Percentiles rank a stretch among this genome's conserved stretches.
Conservation (phyloP, 2,329 filamentous ascomycete genomes). For the Pseudogymnoascus sp. region DNA sequence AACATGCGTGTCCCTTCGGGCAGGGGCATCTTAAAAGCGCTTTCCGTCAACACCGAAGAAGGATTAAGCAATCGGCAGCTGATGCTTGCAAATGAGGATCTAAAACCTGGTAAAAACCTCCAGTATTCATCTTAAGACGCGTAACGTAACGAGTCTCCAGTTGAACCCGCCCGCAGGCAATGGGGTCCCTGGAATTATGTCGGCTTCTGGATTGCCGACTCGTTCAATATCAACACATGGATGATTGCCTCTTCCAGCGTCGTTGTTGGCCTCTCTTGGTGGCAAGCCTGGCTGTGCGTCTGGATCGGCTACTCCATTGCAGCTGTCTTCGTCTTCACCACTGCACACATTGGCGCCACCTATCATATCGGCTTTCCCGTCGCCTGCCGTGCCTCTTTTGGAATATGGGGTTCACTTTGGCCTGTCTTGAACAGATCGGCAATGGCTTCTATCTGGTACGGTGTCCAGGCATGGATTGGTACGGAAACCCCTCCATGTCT, state of each 20-base stretch:
- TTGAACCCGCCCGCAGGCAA: constrained; percentile 71
- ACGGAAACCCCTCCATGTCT: background rate
- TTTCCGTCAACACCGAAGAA: constrained; percentile 67
- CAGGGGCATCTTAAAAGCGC: constrained; percentile 19
- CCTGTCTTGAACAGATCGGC: constrained; percentile 79
- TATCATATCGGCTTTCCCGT: constrained; percentile 91
- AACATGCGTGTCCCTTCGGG: background rate
- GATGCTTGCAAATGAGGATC: constrained; percentile 78
- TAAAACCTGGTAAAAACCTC: constrained; percentile 49
- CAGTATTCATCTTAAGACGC: constrained; percentile 14
- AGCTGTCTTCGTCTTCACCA: constrained; percentile 65
- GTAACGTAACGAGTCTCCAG: constrained; percentile 36
- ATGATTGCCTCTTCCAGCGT: constrained; percentile 87
- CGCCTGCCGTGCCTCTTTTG: constrained; percentile 68
- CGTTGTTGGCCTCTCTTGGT: constrained; percentile 72
- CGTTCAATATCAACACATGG: constrained; percentile 88
- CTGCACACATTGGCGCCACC: constrained; percentile 73
- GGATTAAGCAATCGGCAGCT: constrained; percentile 72
- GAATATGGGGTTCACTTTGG: constrained; percentile 84
- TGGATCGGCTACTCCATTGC: constrained; percentile 80
- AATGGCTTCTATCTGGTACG: constrained; percentile 79
- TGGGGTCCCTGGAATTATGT: constrained; percentile 88
- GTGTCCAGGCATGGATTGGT: constrained; percentile 70
- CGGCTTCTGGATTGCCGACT: constrained; percentile 78
- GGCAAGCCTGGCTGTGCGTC: constrained; percentile 84